Percentiles rank a stretch among this genome's conserved stretches.
These are phyloP conservation scores for Rhynchospora breviuscula DNA, from an alignment of 176 grass and related monocot species.

Conservation along the genomic window DNA sequence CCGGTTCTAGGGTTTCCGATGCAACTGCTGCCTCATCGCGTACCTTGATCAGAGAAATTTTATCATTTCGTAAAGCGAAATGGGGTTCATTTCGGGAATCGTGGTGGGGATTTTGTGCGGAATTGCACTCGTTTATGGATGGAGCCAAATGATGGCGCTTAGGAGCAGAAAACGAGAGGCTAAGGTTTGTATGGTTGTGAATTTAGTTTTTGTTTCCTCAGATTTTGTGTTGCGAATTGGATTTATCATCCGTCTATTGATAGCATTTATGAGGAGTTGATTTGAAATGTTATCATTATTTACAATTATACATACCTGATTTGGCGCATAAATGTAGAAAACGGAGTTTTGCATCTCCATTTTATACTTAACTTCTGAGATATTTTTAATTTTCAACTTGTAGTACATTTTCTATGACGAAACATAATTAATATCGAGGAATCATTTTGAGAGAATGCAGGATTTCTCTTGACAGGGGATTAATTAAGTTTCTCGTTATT, in stretches of 20 bases:
- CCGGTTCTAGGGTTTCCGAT: not conserved
- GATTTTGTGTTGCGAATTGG: not conserved
- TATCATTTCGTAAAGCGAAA: constrained; percentile 8
- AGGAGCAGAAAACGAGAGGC: constrained; percentile 52
- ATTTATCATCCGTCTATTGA: not conserved
- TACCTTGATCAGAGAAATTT: constrained; percentile 4
- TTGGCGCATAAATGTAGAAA: not conserved
- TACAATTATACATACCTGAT: not conserved
- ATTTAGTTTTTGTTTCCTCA: not conserved
- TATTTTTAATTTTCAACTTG: not conserved
- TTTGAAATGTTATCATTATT: not conserved
- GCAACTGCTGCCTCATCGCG: not conserved
- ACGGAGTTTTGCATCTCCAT: not conserved
- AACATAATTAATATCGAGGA: no score
- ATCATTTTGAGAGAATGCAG: not conserved
- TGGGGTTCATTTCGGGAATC: constrained; percentile 84
- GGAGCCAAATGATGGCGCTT: constrained; percentile 54
- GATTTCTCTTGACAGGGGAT: not conserved
- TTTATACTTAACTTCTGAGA: not conserved
- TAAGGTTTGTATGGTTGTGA: constrained; percentile 33
- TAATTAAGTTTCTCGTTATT: not conserved
- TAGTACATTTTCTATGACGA: not conserved
- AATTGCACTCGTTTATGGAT: constrained; percentile 67
- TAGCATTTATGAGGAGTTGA: not conserved
- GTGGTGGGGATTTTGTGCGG: constrained; percentile 67